Conservation (phyloP, 139 green algal species). For the Tetraselmis striata region DNA sequence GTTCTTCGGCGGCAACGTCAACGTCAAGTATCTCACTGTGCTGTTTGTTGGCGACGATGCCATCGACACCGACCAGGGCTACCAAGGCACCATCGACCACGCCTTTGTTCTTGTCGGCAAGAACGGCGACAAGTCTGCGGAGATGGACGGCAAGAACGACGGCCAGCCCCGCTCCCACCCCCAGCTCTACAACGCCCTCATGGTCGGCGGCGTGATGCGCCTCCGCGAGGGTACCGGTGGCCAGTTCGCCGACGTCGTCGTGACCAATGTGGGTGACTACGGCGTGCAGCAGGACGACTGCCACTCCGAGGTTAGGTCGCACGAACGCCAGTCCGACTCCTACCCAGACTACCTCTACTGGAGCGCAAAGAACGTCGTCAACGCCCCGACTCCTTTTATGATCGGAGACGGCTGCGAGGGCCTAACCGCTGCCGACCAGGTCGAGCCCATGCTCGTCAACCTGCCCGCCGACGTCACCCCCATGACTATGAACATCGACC, state of each 20-base stretch:
- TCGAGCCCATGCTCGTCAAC: no score
- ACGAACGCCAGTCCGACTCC: not conserved
- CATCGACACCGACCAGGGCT: conserved; percentile 9
- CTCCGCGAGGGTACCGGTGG: conserved; percentile 7
- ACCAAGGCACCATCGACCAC: not conserved
- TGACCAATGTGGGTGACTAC: not conserved
- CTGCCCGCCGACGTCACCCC: no score
- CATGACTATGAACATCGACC: no score
- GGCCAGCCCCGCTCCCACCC: conserved; percentile 2
- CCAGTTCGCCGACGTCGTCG: conserved; percentile 4
- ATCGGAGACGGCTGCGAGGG: not conserved
- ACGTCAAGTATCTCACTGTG: conserved; percentile 3
- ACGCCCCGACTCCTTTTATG: not conserved
- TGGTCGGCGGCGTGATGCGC: not conserved
- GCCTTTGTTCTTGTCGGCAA: not conserved
- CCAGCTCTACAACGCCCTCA: conserved; percentile 10
- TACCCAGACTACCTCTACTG: conserved; percentile 1
- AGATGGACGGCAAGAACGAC: conserved; percentile 5
- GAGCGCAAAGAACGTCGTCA: conserved; percentile 1
- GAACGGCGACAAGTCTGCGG: not conserved
- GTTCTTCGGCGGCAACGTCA: conserved; percentile 9
- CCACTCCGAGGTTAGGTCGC: not conserved
- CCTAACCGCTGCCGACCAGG: no score
- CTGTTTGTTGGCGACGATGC: conserved; percentile 8
- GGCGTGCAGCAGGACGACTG: not conserved